These are phyloP conservation scores for Ilyonectria robusta DNA, from an alignment of 2,329 filamentous ascomycete genomes.

Conservation along the genomic window DNA sequence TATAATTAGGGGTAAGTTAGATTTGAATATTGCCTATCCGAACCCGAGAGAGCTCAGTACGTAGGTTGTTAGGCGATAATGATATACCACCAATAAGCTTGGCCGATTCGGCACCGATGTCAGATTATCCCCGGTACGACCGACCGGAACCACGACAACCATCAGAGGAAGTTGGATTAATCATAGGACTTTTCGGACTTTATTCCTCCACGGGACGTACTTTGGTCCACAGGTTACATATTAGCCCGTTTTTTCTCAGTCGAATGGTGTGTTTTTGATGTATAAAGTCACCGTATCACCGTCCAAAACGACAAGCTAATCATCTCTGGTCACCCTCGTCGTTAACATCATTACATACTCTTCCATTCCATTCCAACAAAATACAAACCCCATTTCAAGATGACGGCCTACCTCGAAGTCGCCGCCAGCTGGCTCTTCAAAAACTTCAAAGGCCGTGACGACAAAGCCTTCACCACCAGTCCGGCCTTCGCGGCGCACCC, in stretches of 20 bases:
- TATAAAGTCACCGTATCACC: not conserved
- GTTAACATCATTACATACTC: not conserved
- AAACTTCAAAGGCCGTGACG: conserved; percentile 55
- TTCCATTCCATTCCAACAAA: not conserved
- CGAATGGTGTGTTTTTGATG: not conserved
- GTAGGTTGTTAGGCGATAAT: not conserved
- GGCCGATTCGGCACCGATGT: conserved; percentile 44
- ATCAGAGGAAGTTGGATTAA: not conserved
- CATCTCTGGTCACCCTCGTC: not conserved
- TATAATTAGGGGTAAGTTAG: not conserved
- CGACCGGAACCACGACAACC: conserved; percentile 9
- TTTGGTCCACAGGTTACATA: not conserved
- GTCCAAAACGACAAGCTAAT: not conserved
- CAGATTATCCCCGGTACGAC: conserved; percentile 38
- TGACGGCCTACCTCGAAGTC: conserved; percentile 53
- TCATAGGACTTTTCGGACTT: not conserved
- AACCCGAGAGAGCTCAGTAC: not conserved
- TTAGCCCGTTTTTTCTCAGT: not conserved
- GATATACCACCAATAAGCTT: not conserved
- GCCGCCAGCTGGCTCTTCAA: conserved; percentile 57
- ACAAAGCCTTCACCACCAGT: conserved; percentile 54
- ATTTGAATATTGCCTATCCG: not conserved
- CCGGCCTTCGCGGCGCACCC: conserved; percentile 53
- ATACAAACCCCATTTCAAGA: conserved; percentile 14
- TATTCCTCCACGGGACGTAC: not conserved